Conservation (phyloP, 1,139 yeast species). For the Taiozyma sp. region DNA sequence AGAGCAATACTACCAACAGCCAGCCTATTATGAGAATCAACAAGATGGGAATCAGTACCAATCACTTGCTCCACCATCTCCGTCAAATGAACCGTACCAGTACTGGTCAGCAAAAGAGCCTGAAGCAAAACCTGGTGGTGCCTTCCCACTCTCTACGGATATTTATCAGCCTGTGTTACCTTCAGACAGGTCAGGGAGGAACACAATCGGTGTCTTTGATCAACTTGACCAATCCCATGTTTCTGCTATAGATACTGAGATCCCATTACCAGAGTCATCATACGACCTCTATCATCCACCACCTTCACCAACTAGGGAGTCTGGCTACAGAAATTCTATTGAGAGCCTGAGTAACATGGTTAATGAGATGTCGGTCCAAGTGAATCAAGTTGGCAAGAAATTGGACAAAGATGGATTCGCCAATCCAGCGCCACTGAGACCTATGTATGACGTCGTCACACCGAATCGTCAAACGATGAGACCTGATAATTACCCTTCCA, state of each 20-base stretch:
- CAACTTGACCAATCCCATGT: not conserved
- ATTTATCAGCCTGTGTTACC: not conserved
- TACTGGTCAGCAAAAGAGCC: not conserved
- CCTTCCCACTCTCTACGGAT: not conserved
- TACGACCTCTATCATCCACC: constrained; percentile 1
- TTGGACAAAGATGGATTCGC: constrained; percentile 6
- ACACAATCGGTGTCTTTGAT: not conserved
- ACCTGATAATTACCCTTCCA: not conserved
- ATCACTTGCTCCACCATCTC: not conserved
- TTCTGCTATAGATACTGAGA: not conserved
- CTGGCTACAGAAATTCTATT: constrained; percentile 8
- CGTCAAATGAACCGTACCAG: not conserved
- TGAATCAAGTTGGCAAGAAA: constrained; percentile 20
- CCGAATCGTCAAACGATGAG: not conserved
- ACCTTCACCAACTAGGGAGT: not conserved
- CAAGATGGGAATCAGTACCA: not conserved
- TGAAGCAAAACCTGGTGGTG: not conserved
- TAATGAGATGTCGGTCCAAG: constrained; percentile 29
- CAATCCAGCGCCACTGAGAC: not conserved
- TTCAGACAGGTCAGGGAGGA: not conserved
- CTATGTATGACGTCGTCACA: not conserved
- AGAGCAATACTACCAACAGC: not conserved
- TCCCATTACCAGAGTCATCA: not conserved
- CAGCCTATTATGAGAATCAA: not conserved
- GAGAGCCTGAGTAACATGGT: constrained; percentile 25